phyloP scores from a whole-genome alignment of 495 filamentous ascomycete genomes.

The Penicillium lagena region DNA sequence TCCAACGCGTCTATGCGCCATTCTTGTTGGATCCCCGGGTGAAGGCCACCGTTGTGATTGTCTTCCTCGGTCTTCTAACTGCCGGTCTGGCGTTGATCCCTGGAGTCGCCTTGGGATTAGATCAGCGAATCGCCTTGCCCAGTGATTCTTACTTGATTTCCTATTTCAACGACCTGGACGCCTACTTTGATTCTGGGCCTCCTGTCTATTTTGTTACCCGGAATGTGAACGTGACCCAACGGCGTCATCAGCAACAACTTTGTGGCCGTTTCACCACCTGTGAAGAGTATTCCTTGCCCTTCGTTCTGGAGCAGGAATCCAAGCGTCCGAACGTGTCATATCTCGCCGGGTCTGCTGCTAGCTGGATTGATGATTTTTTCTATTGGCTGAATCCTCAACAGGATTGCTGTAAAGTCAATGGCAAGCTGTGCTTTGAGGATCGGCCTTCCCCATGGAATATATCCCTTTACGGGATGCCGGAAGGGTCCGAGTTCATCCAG shows the following conservation, averaged over 20 bases:
- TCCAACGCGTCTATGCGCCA: constrained; percentile 83
- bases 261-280: constrained; percentile 91
- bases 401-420: constrained; percentile 66
- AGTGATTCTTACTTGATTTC: constrained; percentile 87
- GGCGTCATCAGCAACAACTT: constrained; percentile 70
- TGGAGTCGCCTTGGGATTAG: constrained; percentile 76
- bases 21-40: constrained; percentile 68
- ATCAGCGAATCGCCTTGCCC: constrained; percentile 90
- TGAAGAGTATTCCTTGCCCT: constrained; percentile 73
- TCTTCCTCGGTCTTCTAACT: constrained; percentile 85
- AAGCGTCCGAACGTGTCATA: constrained; percentile 88
- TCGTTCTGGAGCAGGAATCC: constrained; percentile 84
- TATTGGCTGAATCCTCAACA: constrained; percentile 91
- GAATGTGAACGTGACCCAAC: constrained; percentile 68
- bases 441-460: constrained; percentile 80
- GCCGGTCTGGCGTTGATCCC: constrained; percentile 79
- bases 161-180: constrained; percentile 92
- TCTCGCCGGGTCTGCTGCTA: constrained; percentile 84
- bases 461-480: constrained; percentile 82
- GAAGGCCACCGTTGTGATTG: constrained; percentile 65
- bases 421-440: constrained; percentile 67
- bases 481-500: constrained; percentile 80
- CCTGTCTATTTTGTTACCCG: constrained; percentile 94
- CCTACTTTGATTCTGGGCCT: constrained; percentile 84
- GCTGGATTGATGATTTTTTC: constrained; percentile 96